These are phyloP conservation scores for Pyrenochaeta sp. DNA, from an alignment of 2,329 filamentous ascomycete species.

Conservation along the genomic window DNA sequence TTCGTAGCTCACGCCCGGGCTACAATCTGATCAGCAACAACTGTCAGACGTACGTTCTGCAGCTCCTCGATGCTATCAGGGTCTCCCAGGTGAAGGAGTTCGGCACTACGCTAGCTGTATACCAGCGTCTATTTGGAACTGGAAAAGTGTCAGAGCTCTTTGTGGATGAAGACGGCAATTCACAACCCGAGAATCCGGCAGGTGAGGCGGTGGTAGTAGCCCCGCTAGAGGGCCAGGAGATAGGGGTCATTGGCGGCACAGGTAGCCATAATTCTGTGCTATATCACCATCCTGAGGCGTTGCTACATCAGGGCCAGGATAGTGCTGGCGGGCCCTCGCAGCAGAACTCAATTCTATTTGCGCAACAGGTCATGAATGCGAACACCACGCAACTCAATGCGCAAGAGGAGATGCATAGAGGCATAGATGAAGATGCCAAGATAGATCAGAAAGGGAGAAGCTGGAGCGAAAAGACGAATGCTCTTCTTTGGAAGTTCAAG, in stretches of 20 bases:
- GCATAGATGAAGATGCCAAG: background rate
- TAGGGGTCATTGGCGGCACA: constrained; percentile 14
- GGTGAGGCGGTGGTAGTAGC: constrained; percentile 8
- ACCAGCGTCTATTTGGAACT: constrained; percentile 59
- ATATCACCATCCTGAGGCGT: no score
- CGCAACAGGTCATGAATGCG: constrained; percentile 63
- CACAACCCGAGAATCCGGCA: constrained; percentile 34
- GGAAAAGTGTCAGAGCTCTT: constrained; percentile 64
- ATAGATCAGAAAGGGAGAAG: background rate
- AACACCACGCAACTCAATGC: constrained; percentile 62
- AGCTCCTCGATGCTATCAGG: constrained; percentile 64
- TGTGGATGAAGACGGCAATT: constrained; percentile 38
- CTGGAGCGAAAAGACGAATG: constrained; percentile 11
- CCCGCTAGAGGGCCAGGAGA: constrained; percentile 10
- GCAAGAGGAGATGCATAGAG: constrained; percentile 10
- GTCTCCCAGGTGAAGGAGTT: constrained; percentile 61
- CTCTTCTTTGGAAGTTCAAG: constrained; percentile 11
- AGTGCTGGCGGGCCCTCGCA: constrained; percentile 25
- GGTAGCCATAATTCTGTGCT: constrained; percentile 2
- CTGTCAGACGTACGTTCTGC: constrained; percentile 66
- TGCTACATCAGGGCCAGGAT: background rate
- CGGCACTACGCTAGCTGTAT: constrained; percentile 63
- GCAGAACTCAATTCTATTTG: constrained; percentile 57
- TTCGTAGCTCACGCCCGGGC: constrained; percentile 58
- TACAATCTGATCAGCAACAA: constrained; percentile 70